These are phyloP conservation scores for Yarrowia galli DNA, from an alignment of 1,139 yeast species.

Conservation along the genomic window DNA sequence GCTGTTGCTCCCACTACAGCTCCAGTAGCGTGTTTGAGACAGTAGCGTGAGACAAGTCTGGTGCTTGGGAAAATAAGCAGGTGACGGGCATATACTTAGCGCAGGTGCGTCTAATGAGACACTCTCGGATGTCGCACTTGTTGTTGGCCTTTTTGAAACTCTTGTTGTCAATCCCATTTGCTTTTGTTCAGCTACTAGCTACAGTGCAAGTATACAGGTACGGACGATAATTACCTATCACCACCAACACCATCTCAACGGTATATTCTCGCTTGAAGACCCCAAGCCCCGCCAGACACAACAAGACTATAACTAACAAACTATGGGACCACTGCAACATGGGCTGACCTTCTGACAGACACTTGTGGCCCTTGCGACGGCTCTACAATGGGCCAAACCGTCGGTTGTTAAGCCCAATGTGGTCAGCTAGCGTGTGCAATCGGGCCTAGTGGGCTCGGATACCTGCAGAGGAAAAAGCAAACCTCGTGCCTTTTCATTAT, in stretches of 20 bases:
- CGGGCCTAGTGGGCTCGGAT: slow-evolving; percentile 21
- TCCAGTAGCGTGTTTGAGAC: slow-evolving; percentile 19
- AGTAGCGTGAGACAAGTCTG: slow-evolving; percentile 29
- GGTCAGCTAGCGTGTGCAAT: background rate
- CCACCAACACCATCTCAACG: background rate
- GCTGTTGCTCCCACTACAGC: slow-evolving; percentile 16
- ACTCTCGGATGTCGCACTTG: background rate
- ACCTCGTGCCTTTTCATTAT: slow-evolving; percentile 3
- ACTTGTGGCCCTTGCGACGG: background rate
- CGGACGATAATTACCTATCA: background rate
- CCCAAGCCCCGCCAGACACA: too few relatives aligned
- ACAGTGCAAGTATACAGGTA: too few relatives aligned
- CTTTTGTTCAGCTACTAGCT: background rate
- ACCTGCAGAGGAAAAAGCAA: slow-evolving; percentile 34
- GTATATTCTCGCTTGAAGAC: too few relatives aligned
- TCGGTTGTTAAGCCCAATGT: background rate
- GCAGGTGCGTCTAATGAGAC: slow-evolving; percentile 26
- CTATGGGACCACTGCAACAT: background rate
- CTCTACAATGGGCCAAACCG: background rate
- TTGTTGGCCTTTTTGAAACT: background rate
- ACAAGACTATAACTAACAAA: too few relatives aligned
- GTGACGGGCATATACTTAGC: slow-evolving; percentile 36
- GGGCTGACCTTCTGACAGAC: background rate
- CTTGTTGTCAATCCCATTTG: background rate
- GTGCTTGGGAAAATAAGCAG: slow-evolving; percentile 16